Evolutionary conservation across 148 eudicot genomes (phyloP), one percentile per base, ranked within the genome.

Genomic region (Spergularia bocconei): DNA sequence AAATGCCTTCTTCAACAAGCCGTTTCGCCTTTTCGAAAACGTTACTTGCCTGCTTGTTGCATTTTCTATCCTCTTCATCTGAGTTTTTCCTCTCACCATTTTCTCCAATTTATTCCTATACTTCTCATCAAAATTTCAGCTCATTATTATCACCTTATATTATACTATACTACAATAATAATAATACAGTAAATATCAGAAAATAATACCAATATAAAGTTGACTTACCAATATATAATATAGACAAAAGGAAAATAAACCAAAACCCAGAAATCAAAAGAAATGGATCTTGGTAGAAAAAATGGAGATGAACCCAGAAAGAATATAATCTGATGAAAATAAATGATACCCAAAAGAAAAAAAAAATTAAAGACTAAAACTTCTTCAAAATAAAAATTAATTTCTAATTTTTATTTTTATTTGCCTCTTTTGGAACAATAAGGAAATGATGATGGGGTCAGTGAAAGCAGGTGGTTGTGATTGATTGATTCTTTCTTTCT

Each of bases 1-100:
- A 72, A 82, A 86, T 0, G 89, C 89, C 71, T 86, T 83, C 77
- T 87, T 87, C 74, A 87, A 44, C 64, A 87, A 58, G 55, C 90
- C 90, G 67, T 87, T 87, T 71, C 88, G 53, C 6, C 90, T 73
- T 21, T 87, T 87, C 5, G 88, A 87, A 69, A 87, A 87, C 66
- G 90, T 87, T 14, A 87, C 86, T 83, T 87, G 90, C 39, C 90
- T 79, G 83, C 85, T 87, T 20, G 88, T 87, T 9, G 87, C 86
- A 55, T 87, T 87, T 59, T 87, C 90, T 62, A 87, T 87, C 57
- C 87, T 61, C 72, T 82, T 84, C 90, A 87, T 82, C 65, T 84
- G 86, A 0, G 90, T 87, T 74, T 87, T 87, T 13, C 90, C 90
- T 50, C 90, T 82, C 81, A 84, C 90, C 90, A 87, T 87, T 72